Evolutionary conservation across 305 asterid species (phyloP), one percentile per base, ranked within the genome.

Genomic region (Rubia occidens): DNA sequence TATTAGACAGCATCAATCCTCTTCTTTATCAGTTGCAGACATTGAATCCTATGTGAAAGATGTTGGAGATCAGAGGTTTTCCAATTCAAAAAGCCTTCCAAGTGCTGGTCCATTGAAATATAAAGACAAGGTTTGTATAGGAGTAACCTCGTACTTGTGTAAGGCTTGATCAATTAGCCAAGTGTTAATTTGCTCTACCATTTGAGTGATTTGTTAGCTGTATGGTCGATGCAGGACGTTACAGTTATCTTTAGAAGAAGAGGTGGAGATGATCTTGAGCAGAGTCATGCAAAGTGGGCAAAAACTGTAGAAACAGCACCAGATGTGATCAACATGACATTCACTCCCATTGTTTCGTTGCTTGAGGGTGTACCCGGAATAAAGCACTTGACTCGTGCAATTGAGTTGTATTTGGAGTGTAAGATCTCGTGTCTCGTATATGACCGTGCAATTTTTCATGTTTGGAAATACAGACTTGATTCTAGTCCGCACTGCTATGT

Each of bases 191-290:
- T 61, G 21, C 47, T 2, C 21, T 29, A n/a, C 42, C 7, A 40
- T 17, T 9, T 45, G 40, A 49, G 35, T 60, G 64, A 58, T 51
- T 49, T 39, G 70, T 55, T 71, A 61, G 54, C 65, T 71, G 73
- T 45, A 69, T 71, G 58, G 75, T 54, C 69, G 59, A 20, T 81
- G 86, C 95, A 94, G 99, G 99, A 94, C 66, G 97, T 94, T 69
- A 94, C 99, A 0, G 99, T 94, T 56, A 94, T 94, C 78, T 94
- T 94, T 81, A 85, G 99, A 79, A 89, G 99, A 85, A 84, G 99
- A 81, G 99, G 99, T 67, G 99, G 99, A 32, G 99, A 94, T 67
- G 99, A 94, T 75, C 95, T 94, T 55, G 99, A 94, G 77, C 99
- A 94, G 85, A 94, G 97, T 80, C 93, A 90, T 72, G 82, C 80